A percentile compares a stretch with the other conserved stretches of the same genome.
Evolutionary conservation across 495 filamentous ascomycete species (phyloP).

Genomic region (Penicillium dipodomyicola): DNA sequence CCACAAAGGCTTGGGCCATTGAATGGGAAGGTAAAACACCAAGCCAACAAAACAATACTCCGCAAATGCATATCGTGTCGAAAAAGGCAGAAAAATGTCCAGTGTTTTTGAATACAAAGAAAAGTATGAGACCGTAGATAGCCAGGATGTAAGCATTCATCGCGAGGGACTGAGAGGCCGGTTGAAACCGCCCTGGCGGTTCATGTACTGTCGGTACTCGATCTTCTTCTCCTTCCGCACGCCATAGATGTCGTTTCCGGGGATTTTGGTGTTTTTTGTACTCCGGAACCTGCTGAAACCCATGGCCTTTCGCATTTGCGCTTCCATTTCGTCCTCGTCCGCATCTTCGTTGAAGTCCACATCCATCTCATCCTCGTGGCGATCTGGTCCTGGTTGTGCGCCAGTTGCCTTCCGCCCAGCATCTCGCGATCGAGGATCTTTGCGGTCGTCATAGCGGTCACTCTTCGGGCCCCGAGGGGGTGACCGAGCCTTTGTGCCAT

Average conservation of each 20-base stretch:
- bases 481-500: conserved; percentile 37
- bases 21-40: conserved; percentile 10
- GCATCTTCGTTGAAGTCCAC: conserved; percentile 49
- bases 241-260: conserved; percentile 81
- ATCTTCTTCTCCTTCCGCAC: conserved; percentile 93
- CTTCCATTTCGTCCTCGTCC: conserved; percentile 66
- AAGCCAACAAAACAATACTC: conserved; percentile 24
- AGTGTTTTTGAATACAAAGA: conserved; percentile 4
- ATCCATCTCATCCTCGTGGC: conserved; percentile 42
- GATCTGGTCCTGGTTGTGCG: conserved; percentile 13
- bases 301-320: conserved; percentile 78
- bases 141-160: conserved; percentile 14
- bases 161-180: conserved; percentile 70
- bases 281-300: conserved; percentile 82
- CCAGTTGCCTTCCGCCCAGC: conserved; percentile 30
- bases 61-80: conserved; percentile 28
- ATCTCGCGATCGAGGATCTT: conserved; percentile 28
- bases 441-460: conserved; percentile 37
- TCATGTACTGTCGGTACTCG: conserved; percentile 98
- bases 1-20: conserved; percentile 6
- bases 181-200: conserved; percentile 94
- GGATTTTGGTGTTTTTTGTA: conserved; percentile 87
- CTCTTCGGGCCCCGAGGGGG: conserved; percentile 34
- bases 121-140: neutral
- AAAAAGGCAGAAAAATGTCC: conserved; percentile 8